Evolutionary conservation across 2,329 filamentous ascomycete genomes (phyloP).

Genomic region (Ophiostoma pallidulum): DNA sequence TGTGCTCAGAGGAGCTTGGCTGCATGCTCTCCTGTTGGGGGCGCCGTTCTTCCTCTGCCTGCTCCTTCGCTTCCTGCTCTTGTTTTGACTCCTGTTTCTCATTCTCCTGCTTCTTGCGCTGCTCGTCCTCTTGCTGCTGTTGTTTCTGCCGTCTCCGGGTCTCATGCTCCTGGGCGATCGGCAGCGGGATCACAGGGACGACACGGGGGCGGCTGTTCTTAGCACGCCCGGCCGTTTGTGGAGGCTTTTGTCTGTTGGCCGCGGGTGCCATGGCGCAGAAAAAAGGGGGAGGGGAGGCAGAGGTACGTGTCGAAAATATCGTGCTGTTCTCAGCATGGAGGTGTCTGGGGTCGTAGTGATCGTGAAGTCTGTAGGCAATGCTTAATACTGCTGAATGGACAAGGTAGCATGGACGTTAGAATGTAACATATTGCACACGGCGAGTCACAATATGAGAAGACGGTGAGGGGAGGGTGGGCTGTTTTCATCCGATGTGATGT

Average conservation of each 20-base stretch:
- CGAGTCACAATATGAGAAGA: too few relatives aligned
- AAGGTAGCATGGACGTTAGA: too few relatives aligned
- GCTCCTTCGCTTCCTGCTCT: background rate
- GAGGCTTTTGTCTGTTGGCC: slow-evolving; percentile 5
- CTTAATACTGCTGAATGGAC: too few relatives aligned
- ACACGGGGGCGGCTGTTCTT: slow-evolving; percentile 9
- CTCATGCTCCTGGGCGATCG: slow-evolving; percentile 16
- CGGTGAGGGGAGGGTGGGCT: too few relatives aligned
- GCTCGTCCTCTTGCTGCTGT: background rate
- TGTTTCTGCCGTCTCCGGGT: slow-evolving; percentile 10
- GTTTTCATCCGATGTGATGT: too few relatives aligned
- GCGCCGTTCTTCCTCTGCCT: background rate
- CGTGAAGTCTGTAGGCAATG: too few relatives aligned
- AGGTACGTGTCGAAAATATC: too few relatives aligned
- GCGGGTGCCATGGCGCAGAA: slow-evolving; percentile 11
- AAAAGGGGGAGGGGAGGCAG: too few relatives aligned
- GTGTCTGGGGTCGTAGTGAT: too few relatives aligned
- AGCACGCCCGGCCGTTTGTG: slow-evolving; percentile 7
- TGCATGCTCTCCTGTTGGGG: background rate
- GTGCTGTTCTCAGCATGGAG: too few relatives aligned
- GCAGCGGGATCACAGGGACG: slow-evolving; percentile 17
- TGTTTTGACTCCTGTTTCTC: too few relatives aligned
- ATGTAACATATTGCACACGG: too few relatives aligned
- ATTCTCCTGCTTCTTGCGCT: slow-evolving; percentile 2
- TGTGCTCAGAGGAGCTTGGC: background rate